phyloP scores from a whole-genome alignment of 371 early-diverging fungal species.

The Astathelohania contejeani region DNA sequence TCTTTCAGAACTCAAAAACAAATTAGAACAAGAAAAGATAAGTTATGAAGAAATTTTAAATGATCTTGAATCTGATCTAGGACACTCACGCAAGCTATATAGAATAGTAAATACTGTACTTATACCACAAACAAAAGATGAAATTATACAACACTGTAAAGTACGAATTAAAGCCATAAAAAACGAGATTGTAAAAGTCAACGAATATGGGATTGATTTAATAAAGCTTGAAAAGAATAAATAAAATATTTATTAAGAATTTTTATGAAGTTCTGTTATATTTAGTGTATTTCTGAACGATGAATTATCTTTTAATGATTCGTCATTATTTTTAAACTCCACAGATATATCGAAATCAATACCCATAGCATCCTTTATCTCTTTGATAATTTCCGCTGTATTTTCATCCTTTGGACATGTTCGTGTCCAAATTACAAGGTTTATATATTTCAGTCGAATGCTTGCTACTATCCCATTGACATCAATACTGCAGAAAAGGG shows the following conservation, averaged over 20 bases:
- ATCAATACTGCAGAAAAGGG: conserved; percentile 36
- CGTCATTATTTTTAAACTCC: conserved; percentile 36
- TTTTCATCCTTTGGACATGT: conserved; percentile 24
- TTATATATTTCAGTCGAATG: conserved; percentile 37
- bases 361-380: conserved; percentile 39
- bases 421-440: conserved; percentile 47
- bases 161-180: too few relatives aligned
- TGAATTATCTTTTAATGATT: neutral
- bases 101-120: too few relatives aligned
- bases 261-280: neutral
- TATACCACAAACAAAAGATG: too few relatives aligned
- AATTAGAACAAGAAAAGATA: too few relatives aligned
- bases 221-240: neutral
- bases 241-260: neutral
- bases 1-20: too few relatives aligned
- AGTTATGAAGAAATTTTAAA: too few relatives aligned
- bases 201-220: too few relatives aligned
- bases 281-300: conserved; percentile 5
- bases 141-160: too few relatives aligned
- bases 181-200: too few relatives aligned
- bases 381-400: conserved; percentile 29
- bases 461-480: conserved; percentile 48
- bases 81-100: too few relatives aligned
- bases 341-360: conserved; percentile 39
- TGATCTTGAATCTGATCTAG: too few relatives aligned